A percentile compares a stretch with the other conserved stretches of the same genome.
These are phyloP conservation scores for Floccularia luteovirens DNA, from an alignment of 768 basidiomycete genomes.

Conservation along the genomic window DNA sequence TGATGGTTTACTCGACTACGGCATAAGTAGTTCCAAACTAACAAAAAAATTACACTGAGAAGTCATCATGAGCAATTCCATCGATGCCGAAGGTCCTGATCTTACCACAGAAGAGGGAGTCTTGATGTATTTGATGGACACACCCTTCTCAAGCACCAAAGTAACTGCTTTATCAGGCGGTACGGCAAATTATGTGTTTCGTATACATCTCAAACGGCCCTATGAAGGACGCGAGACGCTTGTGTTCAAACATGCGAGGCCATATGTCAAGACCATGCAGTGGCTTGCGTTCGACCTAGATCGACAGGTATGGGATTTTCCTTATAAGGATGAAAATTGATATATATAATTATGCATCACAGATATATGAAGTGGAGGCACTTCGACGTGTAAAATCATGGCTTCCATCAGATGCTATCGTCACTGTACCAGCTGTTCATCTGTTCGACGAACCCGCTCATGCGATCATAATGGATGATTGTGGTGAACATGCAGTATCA, in stretches of 20 bases:
- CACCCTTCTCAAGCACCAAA: conserved; percentile 35
- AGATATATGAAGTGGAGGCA: conserved; percentile 40
- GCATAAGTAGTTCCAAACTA: background rate
- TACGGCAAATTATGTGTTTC: conserved; percentile 46
- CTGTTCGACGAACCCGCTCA: conserved; percentile 39
- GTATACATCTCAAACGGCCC: conserved; percentile 33
- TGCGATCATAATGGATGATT: conserved; percentile 59
- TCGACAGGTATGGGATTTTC: conserved; percentile 39
- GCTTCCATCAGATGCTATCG: conserved; percentile 25
- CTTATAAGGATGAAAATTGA: background rate
- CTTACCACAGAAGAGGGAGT: conserved; percentile 26
- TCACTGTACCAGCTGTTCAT: conserved; percentile 42
- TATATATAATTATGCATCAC: background rate
- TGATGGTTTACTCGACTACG: no score
- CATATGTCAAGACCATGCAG: conserved; percentile 24
- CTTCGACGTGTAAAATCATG: conserved; percentile 32
- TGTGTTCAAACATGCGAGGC: conserved; percentile 52
- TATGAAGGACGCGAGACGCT: conserved; percentile 36
- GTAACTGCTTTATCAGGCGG: conserved; percentile 44
- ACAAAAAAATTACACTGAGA: background rate
- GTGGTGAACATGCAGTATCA: conserved; percentile 28
- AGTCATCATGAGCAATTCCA: background rate
- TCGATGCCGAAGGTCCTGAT: conserved; percentile 10
- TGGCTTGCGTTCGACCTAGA: conserved; percentile 21
- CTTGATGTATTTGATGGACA: conserved; percentile 34